phyloP scores from a whole-genome alignment of 1,284 basidiomycete genomes.

The Mycena citricolor region DNA sequence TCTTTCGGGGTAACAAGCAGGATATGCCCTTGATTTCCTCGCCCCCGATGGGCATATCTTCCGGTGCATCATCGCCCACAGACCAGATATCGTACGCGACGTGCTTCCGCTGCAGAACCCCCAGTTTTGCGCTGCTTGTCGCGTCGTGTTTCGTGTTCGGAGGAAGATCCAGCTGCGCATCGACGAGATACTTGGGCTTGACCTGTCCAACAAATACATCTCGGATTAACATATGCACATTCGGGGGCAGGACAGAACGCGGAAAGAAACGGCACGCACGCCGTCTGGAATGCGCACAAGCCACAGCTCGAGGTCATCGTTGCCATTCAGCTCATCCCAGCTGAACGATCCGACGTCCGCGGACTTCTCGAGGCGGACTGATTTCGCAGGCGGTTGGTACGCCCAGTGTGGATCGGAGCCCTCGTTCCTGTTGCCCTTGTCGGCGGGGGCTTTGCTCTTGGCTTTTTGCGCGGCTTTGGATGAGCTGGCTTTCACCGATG shows the following conservation, averaged over 20 bases:
- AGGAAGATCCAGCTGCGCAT: slow-evolving; percentile 45
- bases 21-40: slow-evolving; percentile 63
- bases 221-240: slow-evolving; percentile 3
- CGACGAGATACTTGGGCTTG: slow-evolving; percentile 60
- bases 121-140: slow-evolving; percentile 37
- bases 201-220: slow-evolving; percentile 45
- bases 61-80: slow-evolving; percentile 44
- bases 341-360: slow-evolving; percentile 57
- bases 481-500: slow-evolving; percentile 10
- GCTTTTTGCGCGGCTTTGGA: slow-evolving; percentile 16
- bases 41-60: slow-evolving; percentile 44
- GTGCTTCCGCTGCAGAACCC: slow-evolving; percentile 50
- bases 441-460: slow-evolving; percentile 4
- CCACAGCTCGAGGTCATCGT: slow-evolving; percentile 67
- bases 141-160: slow-evolving; percentile 28
- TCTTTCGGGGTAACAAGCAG: slow-evolving; percentile 62
- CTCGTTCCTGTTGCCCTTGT: slow-evolving; percentile 44
- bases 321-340: slow-evolving; percentile 61
- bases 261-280: slow-evolving; percentile 42
- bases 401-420: slow-evolving; percentile 52
- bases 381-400: slow-evolving; percentile 53
- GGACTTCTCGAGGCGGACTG: slow-evolving; percentile 41
- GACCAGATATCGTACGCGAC: slow-evolving; percentile 65
- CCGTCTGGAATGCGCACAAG: slow-evolving; percentile 64
- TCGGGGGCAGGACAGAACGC: not conserved